Base-by-base conservation (phyloP, 768 basidiomycete species). In the Rhodotorula sphaerocarpa region DNA sequence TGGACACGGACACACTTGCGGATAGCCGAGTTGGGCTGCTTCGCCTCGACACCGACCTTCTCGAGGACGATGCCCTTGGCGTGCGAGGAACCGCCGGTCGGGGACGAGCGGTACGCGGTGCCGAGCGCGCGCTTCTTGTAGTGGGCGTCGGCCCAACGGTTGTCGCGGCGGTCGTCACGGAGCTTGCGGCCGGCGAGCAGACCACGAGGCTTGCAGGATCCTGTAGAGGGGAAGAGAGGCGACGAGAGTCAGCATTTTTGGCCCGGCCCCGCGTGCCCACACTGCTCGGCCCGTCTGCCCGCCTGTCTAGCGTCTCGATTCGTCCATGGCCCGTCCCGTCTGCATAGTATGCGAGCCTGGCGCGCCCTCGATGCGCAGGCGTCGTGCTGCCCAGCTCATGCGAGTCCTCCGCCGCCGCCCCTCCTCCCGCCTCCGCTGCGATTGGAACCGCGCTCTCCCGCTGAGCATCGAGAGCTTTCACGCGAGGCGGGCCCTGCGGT, bases 1-100 rank as follows among this genome's bases (percentile, higher is more conserved):
- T 99, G 95, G 67, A 99, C 95, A 80, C 95, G 90, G 71, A 99
- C 95, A 81, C 95, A 99, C 79, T 99, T 99, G 78, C 95, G 91
- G 79, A 99, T 97, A 77, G 95, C 95, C 76, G 95, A 99, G 84
- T 99, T 99, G 80, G 95, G 95, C 79, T 99, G 95, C 80, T 99
- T 99, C 76, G 95, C 93, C 81, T 99, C 95, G 69, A 99, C 93
- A 76, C 95, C 95, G 74, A 99, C 91, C 82, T 99, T 99, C 80
- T 99, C 95, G 65, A 99, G 86, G 63, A 99, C 95, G 75, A 99
- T 99, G 71, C 95, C 95, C 82, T 99, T 99, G 71, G 95, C 95
- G 78, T 99, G 95, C 71, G 95, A 97, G 61, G 91, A 92, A 70
- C 95, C 95, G 80, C 91, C 95, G 66, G 95, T 97, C 50, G 95